A percentile compares a stretch with the other conserved stretches of the same genome.
These are phyloP conservation scores for Cladosporium sp. DNA, from an alignment of 2,329 filamentous ascomycete species.

Conservation along the genomic window DNA sequence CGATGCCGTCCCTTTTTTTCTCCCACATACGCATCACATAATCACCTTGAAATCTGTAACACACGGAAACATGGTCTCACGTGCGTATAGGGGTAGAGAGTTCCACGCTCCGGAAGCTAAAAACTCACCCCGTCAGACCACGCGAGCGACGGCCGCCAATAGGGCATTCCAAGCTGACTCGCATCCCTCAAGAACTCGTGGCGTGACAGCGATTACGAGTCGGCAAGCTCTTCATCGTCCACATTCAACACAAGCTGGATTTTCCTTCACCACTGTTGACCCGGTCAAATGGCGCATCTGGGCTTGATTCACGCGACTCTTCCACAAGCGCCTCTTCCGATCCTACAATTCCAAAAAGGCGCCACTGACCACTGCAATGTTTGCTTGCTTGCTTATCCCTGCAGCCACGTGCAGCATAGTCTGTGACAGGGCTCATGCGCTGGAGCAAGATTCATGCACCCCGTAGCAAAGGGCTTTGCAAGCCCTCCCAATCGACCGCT, in stretches of 20 bases:
- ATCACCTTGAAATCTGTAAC: neutral
- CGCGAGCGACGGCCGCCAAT: conserved; percentile 7
- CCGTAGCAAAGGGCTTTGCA: no score
- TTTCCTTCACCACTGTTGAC: neutral
- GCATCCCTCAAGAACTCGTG: neutral
- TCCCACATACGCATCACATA: neutral
- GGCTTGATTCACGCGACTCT: neutral
- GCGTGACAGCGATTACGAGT: conserved; percentile 6
- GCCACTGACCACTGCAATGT: no score
- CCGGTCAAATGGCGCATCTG: no score
- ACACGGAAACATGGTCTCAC: neutral
- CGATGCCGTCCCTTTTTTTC: no score
- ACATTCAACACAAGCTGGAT: neutral
- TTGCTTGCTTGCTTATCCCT: neutral
- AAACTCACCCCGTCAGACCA: conserved; percentile 4
- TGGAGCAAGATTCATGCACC: conserved; percentile 1
- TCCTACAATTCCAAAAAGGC: no score
- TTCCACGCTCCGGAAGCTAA: neutral
- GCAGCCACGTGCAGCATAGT: conserved; percentile 11
- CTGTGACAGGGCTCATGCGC: conserved; percentile 1
- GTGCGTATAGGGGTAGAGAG: neutral
- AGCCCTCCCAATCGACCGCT: no score
- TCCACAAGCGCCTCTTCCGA: no score
- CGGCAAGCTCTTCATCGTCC: neutral
- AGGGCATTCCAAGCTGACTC: conserved; percentile 1